Percentiles rank a stretch among this genome's conserved stretches.
Conservation (phyloP, 495 filamentous ascomycete genomes). For the Tuber umbilicatum region DNA sequence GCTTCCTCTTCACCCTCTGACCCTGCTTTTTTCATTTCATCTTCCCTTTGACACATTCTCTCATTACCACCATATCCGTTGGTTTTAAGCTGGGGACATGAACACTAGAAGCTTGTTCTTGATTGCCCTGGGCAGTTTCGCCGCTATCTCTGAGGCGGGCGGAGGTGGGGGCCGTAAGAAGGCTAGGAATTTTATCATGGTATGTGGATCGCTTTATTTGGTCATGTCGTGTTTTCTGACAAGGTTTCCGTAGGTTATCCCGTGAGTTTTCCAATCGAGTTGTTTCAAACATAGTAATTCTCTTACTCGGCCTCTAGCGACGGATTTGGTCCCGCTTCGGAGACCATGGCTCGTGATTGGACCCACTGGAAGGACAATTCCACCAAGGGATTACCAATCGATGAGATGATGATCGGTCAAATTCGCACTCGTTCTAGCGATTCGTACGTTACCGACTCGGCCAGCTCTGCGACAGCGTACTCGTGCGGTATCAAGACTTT, state of each 20-base stretch:
- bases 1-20: neutral
- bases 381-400: constrained; percentile 40
- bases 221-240: neutral
- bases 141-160: constrained; percentile 16
- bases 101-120: constrained; percentile 25
- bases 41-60: neutral
- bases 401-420: constrained; percentile 42
- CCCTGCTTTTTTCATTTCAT: neutral
- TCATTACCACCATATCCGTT: constrained; percentile 7
- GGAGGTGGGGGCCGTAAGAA: constrained; percentile 11
- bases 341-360: constrained; percentile 41
- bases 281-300: neutral
- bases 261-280: constrained; percentile 18
- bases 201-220: constrained; percentile 12
- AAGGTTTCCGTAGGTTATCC: constrained; percentile 24
- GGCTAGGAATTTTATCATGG: constrained; percentile 41
- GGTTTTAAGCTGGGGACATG: constrained; percentile 15
- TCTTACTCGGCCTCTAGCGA: constrained; percentile 25
- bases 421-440: constrained; percentile 39
- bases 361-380: constrained; percentile 39
- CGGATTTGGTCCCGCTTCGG: constrained; percentile 42
- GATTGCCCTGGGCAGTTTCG: constrained; percentile 28
- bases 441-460: constrained; percentile 43
- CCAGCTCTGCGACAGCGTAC: constrained; percentile 42
- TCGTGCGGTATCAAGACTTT: constrained; percentile 42